These are phyloP conservation scores for Stylonectria norvegica DNA, from an alignment of 2,329 filamentous ascomycete genomes.

Conservation along the genomic window DNA sequence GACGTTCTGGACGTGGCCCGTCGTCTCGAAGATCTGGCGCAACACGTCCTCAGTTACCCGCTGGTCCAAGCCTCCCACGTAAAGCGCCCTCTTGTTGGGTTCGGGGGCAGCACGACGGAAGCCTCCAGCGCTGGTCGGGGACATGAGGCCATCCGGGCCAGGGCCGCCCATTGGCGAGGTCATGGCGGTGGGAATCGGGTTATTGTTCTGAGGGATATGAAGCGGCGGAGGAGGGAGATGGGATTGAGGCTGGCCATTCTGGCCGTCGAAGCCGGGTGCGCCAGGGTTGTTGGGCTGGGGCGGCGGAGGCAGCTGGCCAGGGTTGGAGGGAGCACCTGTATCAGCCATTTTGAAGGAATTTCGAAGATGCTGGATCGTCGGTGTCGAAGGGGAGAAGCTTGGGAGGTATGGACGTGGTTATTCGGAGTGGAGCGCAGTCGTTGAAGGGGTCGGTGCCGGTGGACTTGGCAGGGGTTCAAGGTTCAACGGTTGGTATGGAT, in stretches of 20 bases:
- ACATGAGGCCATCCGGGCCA: constrained; percentile 67
- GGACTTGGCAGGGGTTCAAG: constrained; percentile 22
- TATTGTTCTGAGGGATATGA: constrained; percentile 94
- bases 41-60: constrained; percentile 94
- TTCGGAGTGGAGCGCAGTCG: constrained; percentile 23
- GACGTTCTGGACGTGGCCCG: constrained; percentile 95
- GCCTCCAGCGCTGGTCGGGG: constrained; percentile 75
- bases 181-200: constrained; percentile 89
- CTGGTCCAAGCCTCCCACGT: constrained; percentile 91
- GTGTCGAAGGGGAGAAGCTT: constrained; percentile 15
- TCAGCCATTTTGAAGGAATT: constrained; percentile 68
- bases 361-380: constrained; percentile 12
- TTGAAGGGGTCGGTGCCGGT: constrained; percentile 26
- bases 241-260: constrained; percentile 65
- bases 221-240: constrained; percentile 90
- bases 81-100: constrained; percentile 96
- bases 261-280: constrained; percentile 73
- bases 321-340: constrained; percentile 58
- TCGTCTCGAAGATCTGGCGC: constrained; percentile 98
- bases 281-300: constrained; percentile 66
- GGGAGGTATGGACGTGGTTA: constrained; percentile 6
- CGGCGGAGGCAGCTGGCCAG: constrained; percentile 66
- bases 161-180: constrained; percentile 77
- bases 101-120: constrained; percentile 92
- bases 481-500: constrained; percentile 16